phyloP scores from a whole-genome alignment of 352 stramenopile genomes.

The Labyrinthula sp. region DNA sequence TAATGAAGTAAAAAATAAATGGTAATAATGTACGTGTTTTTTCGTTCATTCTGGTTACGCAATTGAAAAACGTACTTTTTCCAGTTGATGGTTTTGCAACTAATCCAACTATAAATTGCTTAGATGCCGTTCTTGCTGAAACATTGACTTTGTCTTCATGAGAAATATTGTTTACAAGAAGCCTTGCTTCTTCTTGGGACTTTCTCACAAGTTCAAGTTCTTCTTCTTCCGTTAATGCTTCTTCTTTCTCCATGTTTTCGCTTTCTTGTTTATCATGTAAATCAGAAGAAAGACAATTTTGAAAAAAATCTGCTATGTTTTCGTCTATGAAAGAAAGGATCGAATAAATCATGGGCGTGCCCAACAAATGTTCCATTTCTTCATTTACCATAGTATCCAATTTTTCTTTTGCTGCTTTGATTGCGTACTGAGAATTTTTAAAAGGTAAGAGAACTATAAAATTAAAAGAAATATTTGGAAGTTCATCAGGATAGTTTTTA shows the following conservation, averaged over 20 bases:
- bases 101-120: constrained; percentile 24
- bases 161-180: neutral
- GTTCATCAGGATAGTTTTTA: neutral
- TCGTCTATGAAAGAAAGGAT: too few relatives aligned
- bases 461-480: constrained; percentile 13
- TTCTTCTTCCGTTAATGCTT: neutral
- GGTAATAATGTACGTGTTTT: too few relatives aligned
- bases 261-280: constrained; percentile 11
- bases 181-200: constrained; percentile 1
- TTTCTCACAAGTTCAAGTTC: constrained; percentile 3
- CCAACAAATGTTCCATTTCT: too few relatives aligned
- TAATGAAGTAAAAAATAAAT: too few relatives aligned
- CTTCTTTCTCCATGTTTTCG: constrained; percentile 17
- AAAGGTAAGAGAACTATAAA: constrained; percentile 3
- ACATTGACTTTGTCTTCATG: constrained; percentile 10
- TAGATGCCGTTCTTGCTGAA: constrained; percentile 4
- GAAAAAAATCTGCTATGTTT: too few relatives aligned
- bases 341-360: too few relatives aligned
- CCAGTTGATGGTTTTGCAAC: constrained; percentile 39
- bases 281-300: too few relatives aligned
- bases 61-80: constrained; percentile 55
- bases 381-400: too few relatives aligned
- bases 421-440: constrained; percentile 1
- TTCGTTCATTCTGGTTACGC: constrained; percentile 27
- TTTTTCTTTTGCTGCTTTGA: too few relatives aligned